Evolutionary conservation across 768 basidiomycete genomes (phyloP), one percentile per base, ranked within the genome.

Genomic region (Steccherinum ochraceum): DNA sequence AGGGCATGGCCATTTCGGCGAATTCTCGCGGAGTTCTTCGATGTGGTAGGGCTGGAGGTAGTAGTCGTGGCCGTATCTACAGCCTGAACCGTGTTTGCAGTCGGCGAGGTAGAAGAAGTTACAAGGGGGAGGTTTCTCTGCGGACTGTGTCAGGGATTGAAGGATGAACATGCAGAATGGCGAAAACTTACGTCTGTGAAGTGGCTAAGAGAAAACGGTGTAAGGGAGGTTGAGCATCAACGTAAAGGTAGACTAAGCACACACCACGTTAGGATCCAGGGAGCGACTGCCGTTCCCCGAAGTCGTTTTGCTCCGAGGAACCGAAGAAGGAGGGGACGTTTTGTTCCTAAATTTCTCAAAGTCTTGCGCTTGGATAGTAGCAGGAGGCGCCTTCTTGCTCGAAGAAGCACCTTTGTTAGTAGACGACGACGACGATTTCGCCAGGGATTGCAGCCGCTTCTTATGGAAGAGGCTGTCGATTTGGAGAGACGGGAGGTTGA

Each of bases 51-150:
- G 51, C 2, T 57, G 56, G 12, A 71, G 52, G 3, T 54, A 47
- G 49, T 70, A 71, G 46, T 69, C 57, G 45, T 72, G 71, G 13
- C 61, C 60, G 46, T 66, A 71, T 24, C 55, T 63, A 54, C 71
- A 72, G 19, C 60, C 60, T 3, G 55, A 50, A 10, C 67, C 68
- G 21, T 63, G 56, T 52, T 56, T 61, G 51, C 68, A 69, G 27
- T 57, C 46, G 5, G 64, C 58, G 10, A 69, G 55, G 48, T 72
- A 71, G 56, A 56, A 64, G 55, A 67, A 67, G 27, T 66, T 72
- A 58, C 71, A 72, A 2, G 71, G 71, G 4, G 66, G 65, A 16
- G 70, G 70, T 51, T 55, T 64, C 27, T 68, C 70, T 71, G 50
- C 18, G 16, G n/a, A 27, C 40, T 23, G 13, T 3, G 4, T 46